These are phyloP conservation scores for Ceratocystis diversiconidia DNA, from an alignment of 2,329 filamentous ascomycete genomes.

Conservation along the genomic window DNA sequence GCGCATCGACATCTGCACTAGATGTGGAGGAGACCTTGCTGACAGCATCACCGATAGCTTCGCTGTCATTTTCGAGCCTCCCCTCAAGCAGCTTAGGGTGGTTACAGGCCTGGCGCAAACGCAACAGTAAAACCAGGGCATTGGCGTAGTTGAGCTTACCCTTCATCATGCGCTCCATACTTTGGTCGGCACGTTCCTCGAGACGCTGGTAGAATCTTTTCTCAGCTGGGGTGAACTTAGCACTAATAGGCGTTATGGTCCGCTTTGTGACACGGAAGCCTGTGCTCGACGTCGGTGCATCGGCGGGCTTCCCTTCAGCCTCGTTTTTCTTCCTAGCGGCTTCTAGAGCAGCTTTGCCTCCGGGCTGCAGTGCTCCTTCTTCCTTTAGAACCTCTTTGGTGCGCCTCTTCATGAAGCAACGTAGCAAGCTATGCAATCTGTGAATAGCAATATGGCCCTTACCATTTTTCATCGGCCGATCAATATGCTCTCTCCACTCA, in stretches of 20 bases:
- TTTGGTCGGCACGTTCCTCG: conserved; percentile 70
- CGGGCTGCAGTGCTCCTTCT: conserved; percentile 65
- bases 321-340: conserved; percentile 31
- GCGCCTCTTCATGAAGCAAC: conserved; percentile 95
- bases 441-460: conserved; percentile 79
- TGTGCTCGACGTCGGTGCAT: conserved; percentile 34
- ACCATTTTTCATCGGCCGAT: conserved; percentile 75
- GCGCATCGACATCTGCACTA: conserved; percentile 58
- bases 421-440: conserved; percentile 68
- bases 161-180: conserved; percentile 77
- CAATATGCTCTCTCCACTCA: conserved; percentile 86
- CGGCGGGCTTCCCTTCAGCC: conserved; percentile 25
- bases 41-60: conserved; percentile 38
- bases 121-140: conserved; percentile 79
- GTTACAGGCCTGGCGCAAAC: conserved; percentile 85
- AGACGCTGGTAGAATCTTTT: conserved; percentile 73
- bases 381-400: conserved; percentile 94
- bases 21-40: conserved; percentile 36
- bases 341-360: conserved; percentile 43
- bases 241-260: conserved; percentile 67
- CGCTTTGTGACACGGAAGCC: conserved; percentile 86
- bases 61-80: conserved; percentile 77
- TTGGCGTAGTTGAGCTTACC: conserved; percentile 80
- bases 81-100: conserved; percentile 78
- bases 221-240: conserved; percentile 67